Conservation (phyloP, 768 basidiomycete species). For the Mycena haematopus region DNA sequence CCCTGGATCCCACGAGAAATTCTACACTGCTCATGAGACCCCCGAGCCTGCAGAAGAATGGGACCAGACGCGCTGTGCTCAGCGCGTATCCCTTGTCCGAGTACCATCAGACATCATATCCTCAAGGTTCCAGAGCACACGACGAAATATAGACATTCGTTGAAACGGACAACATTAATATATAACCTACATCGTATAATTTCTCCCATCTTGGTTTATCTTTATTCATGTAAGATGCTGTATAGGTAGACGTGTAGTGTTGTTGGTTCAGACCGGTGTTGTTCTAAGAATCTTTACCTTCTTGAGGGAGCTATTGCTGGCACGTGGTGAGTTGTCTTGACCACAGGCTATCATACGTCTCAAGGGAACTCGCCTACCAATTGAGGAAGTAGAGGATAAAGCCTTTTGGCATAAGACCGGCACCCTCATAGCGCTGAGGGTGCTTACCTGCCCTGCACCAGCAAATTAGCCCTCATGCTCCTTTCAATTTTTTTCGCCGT, state of each 20-base stretch:
- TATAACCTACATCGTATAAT: constrained; percentile 23
- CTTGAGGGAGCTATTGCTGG: background rate
- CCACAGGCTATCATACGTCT: constrained; percentile 10
- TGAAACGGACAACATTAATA: constrained; percentile 19
- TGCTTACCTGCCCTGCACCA: background rate
- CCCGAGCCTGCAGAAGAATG: constrained; percentile 82
- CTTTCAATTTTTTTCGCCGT: background rate
- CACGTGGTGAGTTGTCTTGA: constrained; percentile 9
- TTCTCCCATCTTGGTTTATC: constrained; percentile 17
- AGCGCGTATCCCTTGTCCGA: constrained; percentile 82
- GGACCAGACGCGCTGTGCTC: constrained; percentile 84
- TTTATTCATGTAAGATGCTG: constrained; percentile 26
- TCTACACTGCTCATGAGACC: constrained; percentile 52
- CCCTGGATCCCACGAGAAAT: constrained; percentile 48
- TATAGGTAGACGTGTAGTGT: background rate
- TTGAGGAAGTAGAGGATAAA: background rate
- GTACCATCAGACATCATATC: constrained; percentile 63
- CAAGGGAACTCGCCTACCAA: background rate
- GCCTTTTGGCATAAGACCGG: background rate
- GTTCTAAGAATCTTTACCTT: too few relatives aligned
- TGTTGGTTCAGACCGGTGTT: background rate
- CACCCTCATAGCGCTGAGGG: background rate
- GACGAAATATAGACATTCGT: constrained; percentile 18
- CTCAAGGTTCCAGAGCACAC: constrained; percentile 36
- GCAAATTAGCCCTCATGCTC: background rate